A percentile compares a stretch with the other conserved stretches of the same genome.
Conservation (phyloP, 2,329 filamentous ascomycete genomes). For the Alternaria gaisen region DNA sequence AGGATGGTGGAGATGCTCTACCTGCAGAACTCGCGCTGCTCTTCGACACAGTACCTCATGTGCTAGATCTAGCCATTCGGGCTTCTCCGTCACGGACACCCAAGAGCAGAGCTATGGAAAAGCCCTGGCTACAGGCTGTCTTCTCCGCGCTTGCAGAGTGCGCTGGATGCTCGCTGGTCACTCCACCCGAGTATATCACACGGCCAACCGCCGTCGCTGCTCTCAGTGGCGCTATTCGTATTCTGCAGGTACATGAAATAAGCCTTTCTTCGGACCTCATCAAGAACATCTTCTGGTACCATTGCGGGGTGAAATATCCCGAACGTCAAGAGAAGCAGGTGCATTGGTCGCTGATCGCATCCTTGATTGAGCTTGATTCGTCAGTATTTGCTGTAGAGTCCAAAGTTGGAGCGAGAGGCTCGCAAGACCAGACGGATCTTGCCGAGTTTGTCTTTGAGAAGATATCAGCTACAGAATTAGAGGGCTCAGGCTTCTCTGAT, state of each 20-base stretch:
- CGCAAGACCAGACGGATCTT: slow-evolving; percentile 35
- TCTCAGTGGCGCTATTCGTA: slow-evolving; percentile 35
- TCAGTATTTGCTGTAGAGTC: slow-evolving; percentile 42
- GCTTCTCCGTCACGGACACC: slow-evolving; percentile 52
- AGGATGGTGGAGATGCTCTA: slow-evolving; percentile 35
- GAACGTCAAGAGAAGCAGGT: slow-evolving; percentile 27
- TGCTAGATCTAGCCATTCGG: slow-evolving; percentile 55
- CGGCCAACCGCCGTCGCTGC: slow-evolving; percentile 30
- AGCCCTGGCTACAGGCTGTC: slow-evolving; percentile 56
- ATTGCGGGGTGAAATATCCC: slow-evolving; percentile 44
- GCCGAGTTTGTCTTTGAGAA: slow-evolving; percentile 40
- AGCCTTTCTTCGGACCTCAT: slow-evolving; percentile 39
- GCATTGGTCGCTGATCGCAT: slow-evolving; percentile 45
- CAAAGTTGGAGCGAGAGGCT: slow-evolving; percentile 18
- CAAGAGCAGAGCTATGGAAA: slow-evolving; percentile 51
- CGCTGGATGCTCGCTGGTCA: slow-evolving; percentile 38
- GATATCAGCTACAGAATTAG: slow-evolving; percentile 34
- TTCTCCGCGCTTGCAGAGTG: slow-evolving; percentile 51
- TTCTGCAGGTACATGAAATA: slow-evolving; percentile 37
- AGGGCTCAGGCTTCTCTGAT: slow-evolving; percentile 19
- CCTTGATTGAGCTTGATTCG: slow-evolving; percentile 45
- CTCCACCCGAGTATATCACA: slow-evolving; percentile 33
- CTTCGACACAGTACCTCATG: slow-evolving; percentile 38
- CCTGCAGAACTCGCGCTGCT: slow-evolving; percentile 33
- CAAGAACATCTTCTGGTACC: slow-evolving; percentile 47